These are phyloP conservation scores for Erysimum cheiri DNA, from an alignment of 441 rosid genomes.

Conservation along the genomic window DNA sequence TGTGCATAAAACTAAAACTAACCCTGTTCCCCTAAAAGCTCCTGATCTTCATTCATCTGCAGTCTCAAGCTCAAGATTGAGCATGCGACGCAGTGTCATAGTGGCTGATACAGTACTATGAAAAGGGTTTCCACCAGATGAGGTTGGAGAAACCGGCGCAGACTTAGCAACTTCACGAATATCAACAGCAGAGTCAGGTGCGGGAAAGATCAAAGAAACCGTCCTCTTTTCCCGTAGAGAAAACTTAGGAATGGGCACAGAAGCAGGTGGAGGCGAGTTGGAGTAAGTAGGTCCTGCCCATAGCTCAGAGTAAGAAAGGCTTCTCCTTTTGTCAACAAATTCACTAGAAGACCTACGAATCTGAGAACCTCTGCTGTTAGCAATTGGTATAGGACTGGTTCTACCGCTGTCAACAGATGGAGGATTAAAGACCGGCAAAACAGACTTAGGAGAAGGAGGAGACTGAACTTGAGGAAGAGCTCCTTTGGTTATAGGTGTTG, in stretches of 20 bases:
- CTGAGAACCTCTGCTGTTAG: conserved; percentile 33
- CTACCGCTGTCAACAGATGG: conserved; percentile 33
- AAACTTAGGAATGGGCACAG: conserved; percentile 89
- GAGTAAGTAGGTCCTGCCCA: conserved; percentile 99
- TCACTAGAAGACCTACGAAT: conserved; percentile 46
- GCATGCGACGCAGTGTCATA: conserved; percentile 86
- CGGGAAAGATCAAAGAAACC: conserved; percentile 63
- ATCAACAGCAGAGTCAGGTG: conserved; percentile 46
- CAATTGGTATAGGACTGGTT: conserved; percentile 69
- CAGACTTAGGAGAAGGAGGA: conserved; percentile 48
- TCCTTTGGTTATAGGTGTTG: conserved; percentile 46
- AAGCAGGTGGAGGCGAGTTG: conserved; percentile 91
- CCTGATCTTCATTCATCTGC: conserved; percentile 60
- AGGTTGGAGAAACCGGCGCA: conserved; percentile 87
- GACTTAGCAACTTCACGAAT: conserved; percentile 72
- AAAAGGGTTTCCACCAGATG: conserved; percentile 53
- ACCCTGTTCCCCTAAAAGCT: conserved; percentile 45
- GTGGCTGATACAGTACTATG: conserved; percentile 79
- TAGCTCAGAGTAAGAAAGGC: conserved; percentile 64
- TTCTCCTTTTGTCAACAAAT: conserved; percentile 48
- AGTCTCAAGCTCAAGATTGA: conserved; percentile 84
- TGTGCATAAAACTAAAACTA: conserved; percentile 59
- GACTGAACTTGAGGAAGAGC: conserved; percentile 36
- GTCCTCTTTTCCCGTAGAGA: conserved; percentile 69
- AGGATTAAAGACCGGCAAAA: conserved; percentile 42